Conservation (phyloP, 257 asterid species). For the Cordia subcordata region DNA sequence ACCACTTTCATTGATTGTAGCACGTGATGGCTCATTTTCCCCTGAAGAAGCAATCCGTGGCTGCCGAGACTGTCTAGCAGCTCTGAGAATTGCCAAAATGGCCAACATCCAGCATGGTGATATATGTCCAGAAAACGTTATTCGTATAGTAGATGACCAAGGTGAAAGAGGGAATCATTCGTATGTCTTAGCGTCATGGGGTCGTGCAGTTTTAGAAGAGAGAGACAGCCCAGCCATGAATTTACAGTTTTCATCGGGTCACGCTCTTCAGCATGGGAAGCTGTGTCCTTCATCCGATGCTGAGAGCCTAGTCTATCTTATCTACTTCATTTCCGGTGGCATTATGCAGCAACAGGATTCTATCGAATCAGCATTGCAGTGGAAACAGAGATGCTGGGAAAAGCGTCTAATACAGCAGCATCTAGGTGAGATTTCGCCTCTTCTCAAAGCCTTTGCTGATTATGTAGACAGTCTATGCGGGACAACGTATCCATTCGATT, state of each 20-base stretch:
- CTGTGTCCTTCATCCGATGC: slow-evolving; percentile 76
- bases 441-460: slow-evolving; percentile 73
- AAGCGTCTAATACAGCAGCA: slow-evolving; percentile 56
- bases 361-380: slow-evolving; percentile 65
- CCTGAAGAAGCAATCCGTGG: slow-evolving; percentile 58
- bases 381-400: slow-evolving; percentile 70
- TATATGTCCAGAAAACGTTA: slow-evolving; percentile 57
- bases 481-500: slow-evolving; percentile 70
- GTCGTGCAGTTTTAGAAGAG: slow-evolving; percentile 74
- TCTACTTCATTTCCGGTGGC: slow-evolving; percentile 59
- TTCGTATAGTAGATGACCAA: slow-evolving; percentile 27
- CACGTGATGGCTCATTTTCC: slow-evolving; percentile 41
- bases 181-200: slow-evolving; percentile 67
- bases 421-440: slow-evolving; percentile 62
- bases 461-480: slow-evolving; percentile 69
- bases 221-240: slow-evolving; percentile 67
- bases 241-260: slow-evolving; percentile 59
- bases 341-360: slow-evolving; percentile 57
- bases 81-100: slow-evolving; percentile 54
- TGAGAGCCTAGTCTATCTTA: slow-evolving; percentile 66
- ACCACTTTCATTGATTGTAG: slow-evolving; percentile 38
- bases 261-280: slow-evolving; percentile 77
- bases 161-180: slow-evolving; percentile 19
- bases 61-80: slow-evolving; percentile 68
- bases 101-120: slow-evolving; percentile 74